These are phyloP conservation scores for Pezicula radicicola DNA, from an alignment of 2,329 filamentous ascomycete species.

Conservation along the genomic window DNA sequence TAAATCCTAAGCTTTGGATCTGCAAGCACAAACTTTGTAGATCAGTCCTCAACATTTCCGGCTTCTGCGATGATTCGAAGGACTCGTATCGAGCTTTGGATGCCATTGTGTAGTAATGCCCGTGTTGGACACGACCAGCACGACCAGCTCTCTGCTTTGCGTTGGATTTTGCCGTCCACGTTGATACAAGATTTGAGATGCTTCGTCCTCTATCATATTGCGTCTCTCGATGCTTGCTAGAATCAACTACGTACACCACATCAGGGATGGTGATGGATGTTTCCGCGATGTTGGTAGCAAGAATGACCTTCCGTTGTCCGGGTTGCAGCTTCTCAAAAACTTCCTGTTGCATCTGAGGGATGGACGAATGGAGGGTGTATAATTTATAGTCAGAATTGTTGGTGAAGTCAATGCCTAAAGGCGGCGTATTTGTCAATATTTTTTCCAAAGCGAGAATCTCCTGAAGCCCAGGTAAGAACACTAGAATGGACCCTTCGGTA, in stretches of 20 bases:
- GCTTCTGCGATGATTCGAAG: conserved; percentile 74
- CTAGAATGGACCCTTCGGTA: conserved; percentile 77
- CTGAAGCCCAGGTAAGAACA: conserved; percentile 86
- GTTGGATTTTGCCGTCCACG: conserved; percentile 87
- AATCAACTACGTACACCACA: conserved; percentile 91
- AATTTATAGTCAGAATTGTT: conserved; percentile 79
- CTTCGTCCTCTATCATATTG: conserved; percentile 85
- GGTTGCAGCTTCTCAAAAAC: conserved; percentile 73
- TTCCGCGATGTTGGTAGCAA: conserved; percentile 94
- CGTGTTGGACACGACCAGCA: conserved; percentile 86
- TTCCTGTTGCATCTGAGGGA: conserved; percentile 81
- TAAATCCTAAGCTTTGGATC: conserved; percentile 87
- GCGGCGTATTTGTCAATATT: conserved; percentile 69
- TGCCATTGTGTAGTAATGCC: conserved; percentile 86
- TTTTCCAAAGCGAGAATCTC: conserved; percentile 80
- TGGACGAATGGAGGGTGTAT: conserved; percentile 82
- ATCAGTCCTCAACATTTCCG: conserved; percentile 86
- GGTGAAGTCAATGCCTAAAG: conserved; percentile 52
- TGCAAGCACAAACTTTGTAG: conserved; percentile 90
- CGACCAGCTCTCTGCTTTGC: conserved; percentile 91
- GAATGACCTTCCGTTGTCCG: conserved; percentile 85
- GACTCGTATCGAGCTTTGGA: conserved; percentile 87
- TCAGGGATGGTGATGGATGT: conserved; percentile 98
- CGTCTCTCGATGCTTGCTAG: conserved; percentile 89
- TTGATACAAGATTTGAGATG: conserved; percentile 86